Conservation (phyloP, 495 filamentous ascomycete genomes). For the Xanthoparmelia taractica region DNA sequence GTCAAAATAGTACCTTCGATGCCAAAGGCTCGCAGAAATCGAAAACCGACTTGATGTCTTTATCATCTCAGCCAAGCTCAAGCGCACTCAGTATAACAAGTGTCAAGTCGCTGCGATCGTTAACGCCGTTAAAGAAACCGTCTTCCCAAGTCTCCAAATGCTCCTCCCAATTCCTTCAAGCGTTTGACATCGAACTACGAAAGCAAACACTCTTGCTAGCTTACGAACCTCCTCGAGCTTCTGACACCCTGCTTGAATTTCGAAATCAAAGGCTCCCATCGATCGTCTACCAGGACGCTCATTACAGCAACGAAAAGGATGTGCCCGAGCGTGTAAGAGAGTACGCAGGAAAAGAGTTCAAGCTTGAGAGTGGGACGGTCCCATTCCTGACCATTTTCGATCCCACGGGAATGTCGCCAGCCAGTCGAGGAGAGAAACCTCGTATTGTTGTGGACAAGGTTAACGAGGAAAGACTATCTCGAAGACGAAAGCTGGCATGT, state of each 20-base stretch:
- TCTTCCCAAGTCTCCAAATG: constrained; percentile 13
- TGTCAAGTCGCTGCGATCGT: not conserved
- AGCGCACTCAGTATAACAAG: constrained; percentile 6
- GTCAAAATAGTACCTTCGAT: constrained; percentile 51
- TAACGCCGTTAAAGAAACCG: not conserved
- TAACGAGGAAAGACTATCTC: constrained; percentile 44
- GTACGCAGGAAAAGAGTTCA: constrained; percentile 86
- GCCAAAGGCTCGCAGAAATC: constrained; percentile 34
- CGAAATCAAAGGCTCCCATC: constrained; percentile 33
- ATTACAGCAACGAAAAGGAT: constrained; percentile 79
- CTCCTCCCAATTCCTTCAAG: constrained; percentile 14
- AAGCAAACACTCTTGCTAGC: constrained; percentile 4
- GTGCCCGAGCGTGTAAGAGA: constrained; percentile 71
- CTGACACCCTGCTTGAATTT: constrained; percentile 31
- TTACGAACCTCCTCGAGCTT: constrained; percentile 8
- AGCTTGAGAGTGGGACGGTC: constrained; percentile 61
- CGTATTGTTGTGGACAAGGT: constrained; percentile 39
- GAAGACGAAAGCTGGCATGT: constrained; percentile 41
- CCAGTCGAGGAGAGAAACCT: constrained; percentile 48
- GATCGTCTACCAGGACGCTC: constrained; percentile 76
- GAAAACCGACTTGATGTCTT: constrained; percentile 14
- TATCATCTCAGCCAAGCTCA: constrained; percentile 11
- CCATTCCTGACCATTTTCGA: constrained; percentile 79
- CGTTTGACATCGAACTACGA: constrained; percentile 3
- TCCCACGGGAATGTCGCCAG: constrained; percentile 47